Conservation (phyloP, 2,329 filamentous ascomycete species). For the Fusarium brevicatenulatum region DNA sequence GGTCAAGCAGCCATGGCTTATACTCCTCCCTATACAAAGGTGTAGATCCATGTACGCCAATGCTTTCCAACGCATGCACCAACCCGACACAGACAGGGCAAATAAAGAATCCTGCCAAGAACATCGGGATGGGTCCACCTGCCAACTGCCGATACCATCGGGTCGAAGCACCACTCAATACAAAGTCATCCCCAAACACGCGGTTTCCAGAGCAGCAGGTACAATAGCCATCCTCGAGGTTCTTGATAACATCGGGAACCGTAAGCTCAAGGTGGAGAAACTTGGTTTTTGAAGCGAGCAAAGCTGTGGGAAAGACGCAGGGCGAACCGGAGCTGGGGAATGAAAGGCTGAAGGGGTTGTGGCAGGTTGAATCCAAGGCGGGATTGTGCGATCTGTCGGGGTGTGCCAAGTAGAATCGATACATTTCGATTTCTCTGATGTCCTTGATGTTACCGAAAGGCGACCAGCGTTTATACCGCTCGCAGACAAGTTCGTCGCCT, state of each 20-base stretch:
- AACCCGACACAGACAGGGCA: slow-evolving; percentile 9
- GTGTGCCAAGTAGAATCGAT: not conserved
- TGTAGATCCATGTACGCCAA: not conserved
- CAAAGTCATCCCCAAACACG: not conserved
- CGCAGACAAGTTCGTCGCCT: not conserved
- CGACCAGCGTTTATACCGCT: not conserved
- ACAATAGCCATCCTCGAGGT: not conserved
- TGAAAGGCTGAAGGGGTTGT: not conserved
- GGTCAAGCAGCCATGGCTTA: not conserved
- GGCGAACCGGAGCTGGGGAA: not conserved
- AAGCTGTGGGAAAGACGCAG: not conserved
- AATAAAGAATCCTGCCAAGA: not conserved
- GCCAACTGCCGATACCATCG: not conserved
- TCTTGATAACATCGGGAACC: slow-evolving; percentile 3
- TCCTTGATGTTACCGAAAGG: not conserved
- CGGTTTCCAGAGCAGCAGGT: accelerated
- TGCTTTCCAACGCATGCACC: not conserved
- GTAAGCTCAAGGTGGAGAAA: not conserved
- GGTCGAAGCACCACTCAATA: not conserved
- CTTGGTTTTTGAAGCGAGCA: not conserved
- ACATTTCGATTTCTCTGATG: accelerated
- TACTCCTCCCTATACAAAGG: not conserved
- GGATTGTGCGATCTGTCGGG: not conserved
- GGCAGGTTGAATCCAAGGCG: too few relatives aligned
- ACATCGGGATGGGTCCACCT: not conserved